Evolutionary conservation across 495 filamentous ascomycete species (phyloP), one percentile per base, ranked within the genome.

Genomic region (Stereocaulon alpinum): DNA sequence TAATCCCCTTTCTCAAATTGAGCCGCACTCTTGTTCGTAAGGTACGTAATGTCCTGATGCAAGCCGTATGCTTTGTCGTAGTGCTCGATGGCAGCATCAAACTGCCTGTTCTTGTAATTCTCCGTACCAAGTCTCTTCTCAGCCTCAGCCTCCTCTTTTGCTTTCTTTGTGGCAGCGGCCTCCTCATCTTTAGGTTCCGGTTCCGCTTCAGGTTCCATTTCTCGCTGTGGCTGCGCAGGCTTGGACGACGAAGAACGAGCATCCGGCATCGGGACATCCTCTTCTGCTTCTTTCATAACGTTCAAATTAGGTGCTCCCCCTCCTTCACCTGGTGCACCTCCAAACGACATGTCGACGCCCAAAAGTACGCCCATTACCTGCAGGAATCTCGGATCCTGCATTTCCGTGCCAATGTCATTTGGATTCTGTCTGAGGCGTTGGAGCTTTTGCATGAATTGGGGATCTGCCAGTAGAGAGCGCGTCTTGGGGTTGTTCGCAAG

Each of bases 1-100:
- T 87, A 89, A 64, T 97, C 92, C 53, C 89, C 91, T 77, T 96
- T 95, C 72, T 99, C 93, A 69, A 89, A 97, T 63, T 94, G 82
- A 45, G 93, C 93, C 4, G 93, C 94, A 61, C 91, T 89, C 27
- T 91, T 79, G 73, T 99, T 99, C 76, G 95, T 97, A 62, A 97
- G 77, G 71, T 97, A 99, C 15, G 91, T 93, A 67, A 97, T 91
- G 63, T 99, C 93, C 77, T 96, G 91, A 82, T 91, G 76, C 49
- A 92, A 63, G 51, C 91, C 87, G 94, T 94, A 99, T 2, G 93
- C 93, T 70, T 94, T 95, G 67, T 75, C 80, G 76, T 99, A 99
- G 76, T 99, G 91, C 71, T 88, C 83, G 66, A 97, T 95, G 45
- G 93, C 93, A 66, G 84, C 82, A 65, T 96, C 94, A 59, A 97